Evolutionary conservation across 805 yeast species (phyloP), one percentile per base, ranked within the genome.

Genomic region (Candida coleopterorum): DNA sequence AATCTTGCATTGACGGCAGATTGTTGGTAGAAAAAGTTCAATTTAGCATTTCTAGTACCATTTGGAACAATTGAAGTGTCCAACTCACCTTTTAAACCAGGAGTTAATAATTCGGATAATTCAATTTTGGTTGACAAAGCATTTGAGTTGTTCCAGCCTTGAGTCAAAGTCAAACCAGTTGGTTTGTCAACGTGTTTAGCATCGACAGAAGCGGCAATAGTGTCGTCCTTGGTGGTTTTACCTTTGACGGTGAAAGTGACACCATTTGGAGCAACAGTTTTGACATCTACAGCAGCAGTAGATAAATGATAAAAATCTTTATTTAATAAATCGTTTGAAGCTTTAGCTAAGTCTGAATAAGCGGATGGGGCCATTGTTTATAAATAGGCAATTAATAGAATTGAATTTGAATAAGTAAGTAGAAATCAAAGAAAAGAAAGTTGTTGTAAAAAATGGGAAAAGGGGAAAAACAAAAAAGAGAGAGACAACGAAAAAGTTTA

Each of bases 61-160:
- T 71, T 74, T 63, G 98, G 98, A 47, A 85, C 77, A 60, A 85
- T 83, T 34, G 85, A 73, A 48, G 97, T 85, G 61, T 83, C 80
- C 58, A 93, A 72, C 69, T 89, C 96, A 52, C 93, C 82, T 74
- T 88, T 90, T 56, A 93, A 77, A 54, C 97, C 97, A 54, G 95
- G 95, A 44, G 96, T 83, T 68, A 90, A 77, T 54, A 87, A 84
- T 66, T 89, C 95, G 42, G 81, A 75, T 56, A 93, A 76, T 74
- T 90, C 97, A 53, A 93, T 75, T 77, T 87, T 90, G 72, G 97
- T 85, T 74, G 79, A 83, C 60, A 93, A 73, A 48, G 83, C 76
- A 68, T 90, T 90, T 65, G 94, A 82, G 54, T 95, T 86, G 72
- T 89, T 82, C 96, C 97, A 89, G 60, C 96, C 96, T 75, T 93